phyloP scores from a whole-genome alignment of 345 rosid species.

The Citrus mangshanensis region DNA sequence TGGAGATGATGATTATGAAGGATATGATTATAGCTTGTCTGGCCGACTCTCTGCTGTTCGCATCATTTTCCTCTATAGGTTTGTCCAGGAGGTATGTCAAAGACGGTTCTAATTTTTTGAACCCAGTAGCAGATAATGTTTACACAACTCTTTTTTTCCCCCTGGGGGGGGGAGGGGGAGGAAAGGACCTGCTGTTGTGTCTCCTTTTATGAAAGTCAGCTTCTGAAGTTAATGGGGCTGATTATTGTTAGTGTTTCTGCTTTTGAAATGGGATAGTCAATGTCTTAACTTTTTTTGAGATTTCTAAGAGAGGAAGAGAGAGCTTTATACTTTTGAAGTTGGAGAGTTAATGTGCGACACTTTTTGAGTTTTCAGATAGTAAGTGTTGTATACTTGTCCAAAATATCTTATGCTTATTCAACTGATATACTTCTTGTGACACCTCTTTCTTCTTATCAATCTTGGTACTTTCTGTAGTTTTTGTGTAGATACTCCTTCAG shows the following conservation, averaged over 20 bases:
- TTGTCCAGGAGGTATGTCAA: conserved; percentile 88
- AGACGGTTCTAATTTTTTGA: conserved; percentile 9
- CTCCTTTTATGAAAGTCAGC: background rate
- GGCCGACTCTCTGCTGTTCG: conserved; percentile 95
- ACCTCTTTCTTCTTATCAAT: background rate
- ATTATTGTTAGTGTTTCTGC: background rate
- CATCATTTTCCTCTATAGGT: conserved; percentile 87
- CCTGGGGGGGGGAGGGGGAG: no score
- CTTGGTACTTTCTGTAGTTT: background rate
- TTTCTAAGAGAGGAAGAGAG: background rate
- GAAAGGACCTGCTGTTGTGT: background rate
- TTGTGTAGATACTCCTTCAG: background rate
- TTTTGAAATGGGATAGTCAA: background rate
- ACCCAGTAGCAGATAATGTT: background rate
- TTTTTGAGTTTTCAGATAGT: background rate
- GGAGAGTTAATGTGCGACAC: background rate
- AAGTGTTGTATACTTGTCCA: background rate
- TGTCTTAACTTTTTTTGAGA: background rate
- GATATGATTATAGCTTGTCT: conserved; percentile 86
- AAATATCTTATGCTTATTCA: background rate
- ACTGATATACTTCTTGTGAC: background rate
- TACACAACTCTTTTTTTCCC: background rate
- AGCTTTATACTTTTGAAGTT: background rate
- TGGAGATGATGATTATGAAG: conserved; percentile 97
- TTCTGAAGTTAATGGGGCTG: background rate